Percentiles rank a stretch among this genome's conserved stretches.
Conservation (phyloP, 2,329 filamentous ascomycete species). For the Rhynchosporium agropyri region DNA sequence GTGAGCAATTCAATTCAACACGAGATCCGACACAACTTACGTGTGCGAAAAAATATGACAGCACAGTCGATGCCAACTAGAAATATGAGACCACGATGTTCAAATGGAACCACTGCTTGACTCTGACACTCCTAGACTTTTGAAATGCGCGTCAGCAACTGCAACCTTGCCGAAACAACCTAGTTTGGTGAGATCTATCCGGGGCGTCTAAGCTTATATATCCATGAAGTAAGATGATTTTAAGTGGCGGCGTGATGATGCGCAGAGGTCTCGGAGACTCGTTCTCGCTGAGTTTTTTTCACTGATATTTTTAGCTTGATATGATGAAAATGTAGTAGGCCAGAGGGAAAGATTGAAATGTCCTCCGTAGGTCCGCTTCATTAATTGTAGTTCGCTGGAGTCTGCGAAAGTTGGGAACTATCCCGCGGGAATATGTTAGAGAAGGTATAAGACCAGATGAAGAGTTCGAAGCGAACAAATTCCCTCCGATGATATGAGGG, state of each 20-base stretch:
- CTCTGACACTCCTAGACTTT: neutral
- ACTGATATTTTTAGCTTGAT: no score
- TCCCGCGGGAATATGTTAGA: no score
- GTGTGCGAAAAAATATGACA: slow-evolving; percentile 10
- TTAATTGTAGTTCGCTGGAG: no score
- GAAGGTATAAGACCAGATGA: no score
- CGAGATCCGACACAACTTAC: neutral
- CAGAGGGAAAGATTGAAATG: no score
- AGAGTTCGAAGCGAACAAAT: no score
- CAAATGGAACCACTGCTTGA: neutral
- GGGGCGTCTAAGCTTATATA: neutral
- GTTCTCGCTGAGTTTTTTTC: no score
- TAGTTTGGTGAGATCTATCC: neutral
- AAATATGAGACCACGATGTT: slow-evolving; percentile 4
- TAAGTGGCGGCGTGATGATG: neutral
- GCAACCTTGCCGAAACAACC: neutral
- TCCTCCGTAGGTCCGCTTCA: no score
- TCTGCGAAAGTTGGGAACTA: no score
- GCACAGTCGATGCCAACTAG: neutral
- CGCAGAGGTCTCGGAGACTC: neutral
- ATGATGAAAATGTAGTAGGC: no score
- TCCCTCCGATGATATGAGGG: no score
- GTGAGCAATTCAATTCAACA: neutral
- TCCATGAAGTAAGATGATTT: neutral
- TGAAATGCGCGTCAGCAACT: neutral